Evolutionary conservation across 2,329 filamentous ascomycete species (phyloP).

Genomic region (Cladosporium velox): DNA sequence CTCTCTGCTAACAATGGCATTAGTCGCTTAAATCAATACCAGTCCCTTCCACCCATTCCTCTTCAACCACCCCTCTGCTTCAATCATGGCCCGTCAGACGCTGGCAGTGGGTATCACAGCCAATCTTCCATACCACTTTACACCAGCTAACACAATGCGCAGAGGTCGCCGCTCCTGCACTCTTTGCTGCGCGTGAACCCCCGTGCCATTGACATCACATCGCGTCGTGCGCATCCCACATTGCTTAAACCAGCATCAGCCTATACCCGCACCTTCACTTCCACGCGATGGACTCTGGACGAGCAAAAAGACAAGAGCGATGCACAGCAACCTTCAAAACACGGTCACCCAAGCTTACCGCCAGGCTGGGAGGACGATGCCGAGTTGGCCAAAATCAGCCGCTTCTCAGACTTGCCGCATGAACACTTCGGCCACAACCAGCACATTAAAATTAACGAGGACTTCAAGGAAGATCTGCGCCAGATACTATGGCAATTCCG

Average conservation of each 20-base stretch:
- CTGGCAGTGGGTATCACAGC: conserved; percentile 31
- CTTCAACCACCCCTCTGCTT: neutral
- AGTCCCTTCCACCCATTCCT: neutral
- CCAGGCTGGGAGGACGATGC: conserved; percentile 70
- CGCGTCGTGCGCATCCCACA: conserved; percentile 36
- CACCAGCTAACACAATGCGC: conserved; percentile 7
- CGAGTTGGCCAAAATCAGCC: conserved; percentile 65
- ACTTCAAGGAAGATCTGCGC: conserved; percentile 88
- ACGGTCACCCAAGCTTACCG: conserved; percentile 7
- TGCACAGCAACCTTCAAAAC: neutral
- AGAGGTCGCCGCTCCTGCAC: conserved; percentile 34
- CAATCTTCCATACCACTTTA: neutral
- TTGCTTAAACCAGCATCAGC: conserved; percentile 25
- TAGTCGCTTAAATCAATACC: neutral
- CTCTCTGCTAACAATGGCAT: conserved; percentile 3
- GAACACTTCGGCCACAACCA: conserved; percentile 91
- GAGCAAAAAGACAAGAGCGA: conserved; percentile 7
- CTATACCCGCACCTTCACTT: conserved; percentile 25
- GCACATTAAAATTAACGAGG: conserved; percentile 91
- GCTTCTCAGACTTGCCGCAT: conserved; percentile 75
- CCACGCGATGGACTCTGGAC: conserved; percentile 23
- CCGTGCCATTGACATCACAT: conserved; percentile 37
- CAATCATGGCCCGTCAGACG: conserved; percentile 30
- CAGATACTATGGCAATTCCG: conserved; percentile 88
- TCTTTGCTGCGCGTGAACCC: conserved; percentile 38